phyloP scores from a whole-genome alignment of 2,329 filamentous ascomycete species.

The Beauveria sp. region DNA sequence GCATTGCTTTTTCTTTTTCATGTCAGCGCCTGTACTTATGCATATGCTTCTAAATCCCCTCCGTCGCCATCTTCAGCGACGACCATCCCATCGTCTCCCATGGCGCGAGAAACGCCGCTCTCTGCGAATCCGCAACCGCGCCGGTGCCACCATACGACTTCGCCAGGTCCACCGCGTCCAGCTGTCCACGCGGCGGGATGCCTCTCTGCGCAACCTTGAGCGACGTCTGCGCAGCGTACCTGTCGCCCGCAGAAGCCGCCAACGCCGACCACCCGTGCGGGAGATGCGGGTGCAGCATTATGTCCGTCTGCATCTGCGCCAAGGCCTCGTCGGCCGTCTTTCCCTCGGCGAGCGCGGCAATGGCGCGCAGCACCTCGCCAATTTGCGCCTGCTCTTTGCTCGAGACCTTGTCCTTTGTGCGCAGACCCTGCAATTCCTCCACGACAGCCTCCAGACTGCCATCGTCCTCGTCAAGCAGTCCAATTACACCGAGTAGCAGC shows the following conservation, averaged over 20 bases:
- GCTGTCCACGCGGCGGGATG: slow-evolving; percentile 62
- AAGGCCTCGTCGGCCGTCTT: slow-evolving; percentile 43
- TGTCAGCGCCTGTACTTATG: background rate
- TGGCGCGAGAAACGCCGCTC: slow-evolving; percentile 70
- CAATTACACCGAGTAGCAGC: slow-evolving; percentile 75
- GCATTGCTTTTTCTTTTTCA: background rate
- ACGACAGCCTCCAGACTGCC: slow-evolving; percentile 75
- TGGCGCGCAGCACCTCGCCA: slow-evolving; percentile 65
- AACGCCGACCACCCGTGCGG: slow-evolving; percentile 77
- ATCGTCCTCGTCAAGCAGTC: slow-evolving; percentile 68
- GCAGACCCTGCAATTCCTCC: slow-evolving; percentile 65
- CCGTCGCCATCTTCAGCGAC: slow-evolving; percentile 33
- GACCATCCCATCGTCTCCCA: slow-evolving; percentile 65
- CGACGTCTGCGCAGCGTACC: slow-evolving; percentile 65
- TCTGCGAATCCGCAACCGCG: slow-evolving; percentile 64
- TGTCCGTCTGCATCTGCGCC: slow-evolving; percentile 62
- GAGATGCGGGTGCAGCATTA: slow-evolving; percentile 74
- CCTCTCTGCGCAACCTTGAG: slow-evolving; percentile 67
- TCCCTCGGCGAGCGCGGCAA: slow-evolving; percentile 52
- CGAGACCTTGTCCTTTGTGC: slow-evolving; percentile 57
- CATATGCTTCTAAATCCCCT: slow-evolving; percentile 10
- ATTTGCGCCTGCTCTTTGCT: slow-evolving; percentile 60
- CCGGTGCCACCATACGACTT: slow-evolving; percentile 68
- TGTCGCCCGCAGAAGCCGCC: slow-evolving; percentile 48
- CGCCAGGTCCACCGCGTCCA: slow-evolving; percentile 64